These are phyloP conservation scores for Lasiodiplodia gonubiensis DNA, from an alignment of 2,329 filamentous ascomycete species.

Conservation along the genomic window DNA sequence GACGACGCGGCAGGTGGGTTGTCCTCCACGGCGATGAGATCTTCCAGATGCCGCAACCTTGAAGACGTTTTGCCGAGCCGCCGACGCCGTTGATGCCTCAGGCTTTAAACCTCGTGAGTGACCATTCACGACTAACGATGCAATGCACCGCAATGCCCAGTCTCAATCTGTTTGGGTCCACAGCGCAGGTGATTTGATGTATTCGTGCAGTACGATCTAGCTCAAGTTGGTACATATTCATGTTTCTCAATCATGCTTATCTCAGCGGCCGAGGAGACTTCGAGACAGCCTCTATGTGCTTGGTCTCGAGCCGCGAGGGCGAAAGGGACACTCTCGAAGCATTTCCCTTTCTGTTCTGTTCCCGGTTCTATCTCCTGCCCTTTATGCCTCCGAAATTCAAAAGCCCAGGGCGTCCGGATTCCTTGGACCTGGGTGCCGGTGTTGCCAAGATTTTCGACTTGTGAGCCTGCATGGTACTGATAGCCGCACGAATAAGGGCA, in stretches of 20 bases:
- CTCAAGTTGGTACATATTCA: not conserved
- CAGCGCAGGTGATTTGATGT: not conserved
- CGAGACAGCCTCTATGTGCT: not conserved
- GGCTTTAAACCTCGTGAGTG: not conserved
- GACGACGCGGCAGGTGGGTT: not conserved
- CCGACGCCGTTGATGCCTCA: slow-evolving; percentile 2
- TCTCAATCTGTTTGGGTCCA: not conserved
- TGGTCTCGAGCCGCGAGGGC: not conserved
- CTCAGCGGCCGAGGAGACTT: not conserved
- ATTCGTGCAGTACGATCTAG: not conserved
- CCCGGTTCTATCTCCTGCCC: not conserved
- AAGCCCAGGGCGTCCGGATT: not conserved
- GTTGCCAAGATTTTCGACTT: not conserved
- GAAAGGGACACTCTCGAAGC: not conserved
- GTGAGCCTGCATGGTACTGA: not conserved
- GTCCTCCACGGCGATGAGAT: slow-evolving; percentile 21
- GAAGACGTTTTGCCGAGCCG: slow-evolving; percentile 22
- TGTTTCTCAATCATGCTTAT: not conserved
- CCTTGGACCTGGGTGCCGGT: not conserved
- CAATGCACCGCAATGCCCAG: not conserved
- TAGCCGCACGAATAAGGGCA: not conserved
- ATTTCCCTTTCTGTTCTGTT: not conserved
- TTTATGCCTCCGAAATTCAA: not conserved
- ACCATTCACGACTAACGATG: not conserved
- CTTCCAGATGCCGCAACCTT: slow-evolving; percentile 13